Percentiles rank a stretch among this genome's conserved stretches.
phyloP scores from a whole-genome alignment of 257 asterid species.

The Solanum corneliomulleri region DNA sequence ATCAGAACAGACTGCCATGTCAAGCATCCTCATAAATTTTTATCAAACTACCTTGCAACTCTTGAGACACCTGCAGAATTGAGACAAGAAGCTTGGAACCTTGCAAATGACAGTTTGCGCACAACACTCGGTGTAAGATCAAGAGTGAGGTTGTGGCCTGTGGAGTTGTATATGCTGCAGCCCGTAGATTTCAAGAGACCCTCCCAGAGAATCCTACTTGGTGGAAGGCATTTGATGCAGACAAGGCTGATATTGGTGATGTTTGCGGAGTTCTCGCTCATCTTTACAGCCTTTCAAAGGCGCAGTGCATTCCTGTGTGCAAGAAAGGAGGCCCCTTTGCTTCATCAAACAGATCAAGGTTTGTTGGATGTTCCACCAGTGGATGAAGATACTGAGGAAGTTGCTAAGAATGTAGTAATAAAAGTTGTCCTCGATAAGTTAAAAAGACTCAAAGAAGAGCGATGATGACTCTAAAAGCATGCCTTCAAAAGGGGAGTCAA shows the following conservation, averaged over 20 bases:
- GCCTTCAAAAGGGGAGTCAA: conserved; percentile 29
- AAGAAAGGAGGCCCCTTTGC: conserved; percentile 73
- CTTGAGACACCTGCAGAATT: conserved; percentile 68
- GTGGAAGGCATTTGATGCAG: conserved; percentile 96
- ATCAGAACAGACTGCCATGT: conserved; percentile 82
- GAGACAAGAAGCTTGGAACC: conserved; percentile 93
- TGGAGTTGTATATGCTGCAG: conserved; percentile 95
- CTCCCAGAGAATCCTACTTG: conserved; percentile 97
- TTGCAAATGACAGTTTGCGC: conserved; percentile 94
- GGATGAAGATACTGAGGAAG: conserved; percentile 39
- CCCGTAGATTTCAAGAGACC: conserved; percentile 78
- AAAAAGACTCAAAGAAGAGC: conserved; percentile 45
- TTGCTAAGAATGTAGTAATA: conserved; percentile 32
- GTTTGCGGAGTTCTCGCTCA: conserved; percentile 83
- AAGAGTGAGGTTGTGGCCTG: conserved; percentile 96
- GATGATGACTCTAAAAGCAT: conserved; percentile 38
- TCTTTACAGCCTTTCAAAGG: conserved; percentile 72
- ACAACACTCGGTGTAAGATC: conserved; percentile 91
- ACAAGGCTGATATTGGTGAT: conserved; percentile 82
- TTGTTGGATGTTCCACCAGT: conserved; percentile 18
- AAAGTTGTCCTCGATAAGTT: conserved; percentile 42
- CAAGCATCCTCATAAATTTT: conserved; percentile 95
- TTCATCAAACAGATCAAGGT: conserved; percentile 42
- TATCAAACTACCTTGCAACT: conserved; percentile 79
- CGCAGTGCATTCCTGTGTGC: conserved; percentile 72